These are phyloP conservation scores for Bipolaris victoriae DNA, from an alignment of 2,329 filamentous ascomycete species.

Conservation along the genomic window DNA sequence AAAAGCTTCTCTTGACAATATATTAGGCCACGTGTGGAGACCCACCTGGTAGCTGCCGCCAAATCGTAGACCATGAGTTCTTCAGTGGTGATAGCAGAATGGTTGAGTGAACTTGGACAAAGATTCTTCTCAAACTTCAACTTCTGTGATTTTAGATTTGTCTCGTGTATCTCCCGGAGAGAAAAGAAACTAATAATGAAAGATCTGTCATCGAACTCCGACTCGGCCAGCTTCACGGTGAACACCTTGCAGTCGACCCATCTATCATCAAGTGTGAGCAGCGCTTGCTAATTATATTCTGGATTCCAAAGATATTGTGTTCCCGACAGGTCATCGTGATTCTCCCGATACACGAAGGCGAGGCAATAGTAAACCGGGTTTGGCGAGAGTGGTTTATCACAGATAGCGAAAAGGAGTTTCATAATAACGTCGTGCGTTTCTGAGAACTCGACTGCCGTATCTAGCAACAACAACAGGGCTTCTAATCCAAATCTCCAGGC, in stretches of 20 bases:
- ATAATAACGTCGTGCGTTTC: neutral
- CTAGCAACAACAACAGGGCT: neutral
- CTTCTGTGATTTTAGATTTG: fast-evolving
- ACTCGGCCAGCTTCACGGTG: neutral
- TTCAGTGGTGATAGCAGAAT: neutral
- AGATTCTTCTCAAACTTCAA: neutral
- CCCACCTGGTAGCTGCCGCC: neutral
- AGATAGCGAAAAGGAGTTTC: neutral
- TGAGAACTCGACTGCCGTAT: neutral
- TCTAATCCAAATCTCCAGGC: neutral
- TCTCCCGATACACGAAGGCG: neutral
- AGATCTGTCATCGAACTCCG: neutral
- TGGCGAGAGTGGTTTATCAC: neutral
- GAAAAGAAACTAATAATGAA: neutral
- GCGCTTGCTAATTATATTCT: neutral
- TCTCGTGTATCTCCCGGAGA: neutral
- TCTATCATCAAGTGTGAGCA: neutral
- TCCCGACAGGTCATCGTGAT: neutral
- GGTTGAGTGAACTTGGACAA: neutral
- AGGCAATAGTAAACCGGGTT: neutral
- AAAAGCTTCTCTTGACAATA: no score
- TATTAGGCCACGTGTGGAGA: neutral
- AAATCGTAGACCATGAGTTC: neutral
- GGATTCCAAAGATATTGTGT: neutral
- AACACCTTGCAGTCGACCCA: neutral